Conservation (phyloP, 202 grass and related monocot species). For the Zizania palustris region DNA sequence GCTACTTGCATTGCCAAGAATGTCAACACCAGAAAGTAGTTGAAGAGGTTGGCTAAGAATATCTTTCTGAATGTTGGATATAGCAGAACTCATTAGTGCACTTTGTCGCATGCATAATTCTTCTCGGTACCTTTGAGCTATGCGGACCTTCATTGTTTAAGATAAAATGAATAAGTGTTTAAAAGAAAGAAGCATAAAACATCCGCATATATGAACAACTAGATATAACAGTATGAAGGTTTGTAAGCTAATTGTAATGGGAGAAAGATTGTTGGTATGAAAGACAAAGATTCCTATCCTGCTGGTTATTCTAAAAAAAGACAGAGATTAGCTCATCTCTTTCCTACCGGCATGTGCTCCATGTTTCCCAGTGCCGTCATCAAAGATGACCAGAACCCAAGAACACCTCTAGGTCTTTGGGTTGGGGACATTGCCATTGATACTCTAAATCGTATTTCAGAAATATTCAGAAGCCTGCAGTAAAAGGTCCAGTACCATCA, state of each 20-base stretch:
- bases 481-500: slow-evolving; percentile 34
- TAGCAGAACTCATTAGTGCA: slow-evolving; percentile 71
- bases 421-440: slow-evolving; percentile 98
- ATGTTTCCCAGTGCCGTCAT: slow-evolving; percentile 99
- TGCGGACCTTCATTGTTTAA: slow-evolving; percentile 64
- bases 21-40: slow-evolving; percentile 96
- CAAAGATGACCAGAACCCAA: slow-evolving; percentile 98
- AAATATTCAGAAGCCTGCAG: slow-evolving; percentile 85
- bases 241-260: slow-evolving; percentile 7
- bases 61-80: slow-evolving; percentile 94
- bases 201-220: slow-evolving; percentile 22
- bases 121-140: slow-evolving; percentile 83
- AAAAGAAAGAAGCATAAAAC: not conserved
- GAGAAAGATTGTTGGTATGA: slow-evolving; percentile 24
- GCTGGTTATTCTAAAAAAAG: too few relatives aligned
- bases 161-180: slow-evolving; percentile 24
- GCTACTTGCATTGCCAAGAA: slow-evolving; percentile 99
- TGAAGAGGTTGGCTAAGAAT: slow-evolving; percentile 96
- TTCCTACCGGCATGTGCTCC: slow-evolving; percentile 95
- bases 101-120: slow-evolving; percentile 95
- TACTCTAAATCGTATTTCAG: slow-evolving; percentile 91
- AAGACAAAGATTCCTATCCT: too few relatives aligned
- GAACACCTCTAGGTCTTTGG: slow-evolving; percentile 93
- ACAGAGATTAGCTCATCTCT: not conserved
- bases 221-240: slow-evolving; percentile 7